These are phyloP conservation scores for Trametes polyzona DNA, from an alignment of 1,284 basidiomycete species.

Conservation along the genomic window DNA sequence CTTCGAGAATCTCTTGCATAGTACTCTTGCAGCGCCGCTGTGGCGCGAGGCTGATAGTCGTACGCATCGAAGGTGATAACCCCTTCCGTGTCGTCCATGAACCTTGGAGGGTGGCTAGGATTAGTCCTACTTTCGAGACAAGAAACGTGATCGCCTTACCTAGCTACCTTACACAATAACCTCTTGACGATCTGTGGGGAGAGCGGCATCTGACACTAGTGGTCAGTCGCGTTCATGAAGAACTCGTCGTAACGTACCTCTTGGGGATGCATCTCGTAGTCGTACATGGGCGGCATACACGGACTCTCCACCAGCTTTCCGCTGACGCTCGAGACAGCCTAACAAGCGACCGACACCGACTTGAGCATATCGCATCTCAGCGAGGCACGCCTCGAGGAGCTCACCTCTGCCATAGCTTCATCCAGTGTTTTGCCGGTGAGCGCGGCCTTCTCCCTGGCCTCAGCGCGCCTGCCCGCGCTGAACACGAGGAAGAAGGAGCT, in stretches of 20 bases:
- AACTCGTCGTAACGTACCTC: slow-evolving; percentile 6
- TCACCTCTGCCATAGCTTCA: too few species aligned
- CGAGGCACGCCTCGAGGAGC: not conserved
- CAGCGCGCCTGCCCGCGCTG: slow-evolving; percentile 1
- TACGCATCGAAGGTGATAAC: slow-evolving; percentile 23
- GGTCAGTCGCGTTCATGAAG: not conserved
- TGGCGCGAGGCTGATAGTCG: slow-evolving; percentile 15
- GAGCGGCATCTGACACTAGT: too few species aligned
- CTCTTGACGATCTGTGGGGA: not conserved
- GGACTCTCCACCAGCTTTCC: slow-evolving; percentile 18
- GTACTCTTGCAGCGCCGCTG: slow-evolving; percentile 7
- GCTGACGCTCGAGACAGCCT: not conserved
- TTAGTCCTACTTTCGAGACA: too few species aligned
- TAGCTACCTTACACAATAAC: not conserved
- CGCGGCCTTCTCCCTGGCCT: not conserved
- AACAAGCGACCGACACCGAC: not conserved
- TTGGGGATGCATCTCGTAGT: slow-evolving; percentile 29
- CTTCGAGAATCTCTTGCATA: slow-evolving; percentile 15
- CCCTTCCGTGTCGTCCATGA: slow-evolving; percentile 17
- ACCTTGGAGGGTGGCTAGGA: not conserved
- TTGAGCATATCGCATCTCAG: not conserved
- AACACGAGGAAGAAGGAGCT: slow-evolving; percentile 2
- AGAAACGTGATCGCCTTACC: not conserved
- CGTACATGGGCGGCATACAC: slow-evolving; percentile 26
- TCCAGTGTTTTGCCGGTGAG: not conserved